Base-by-base conservation (phyloP, 257 asterid genomes). In the Jaltomata sinuosa region DNA sequence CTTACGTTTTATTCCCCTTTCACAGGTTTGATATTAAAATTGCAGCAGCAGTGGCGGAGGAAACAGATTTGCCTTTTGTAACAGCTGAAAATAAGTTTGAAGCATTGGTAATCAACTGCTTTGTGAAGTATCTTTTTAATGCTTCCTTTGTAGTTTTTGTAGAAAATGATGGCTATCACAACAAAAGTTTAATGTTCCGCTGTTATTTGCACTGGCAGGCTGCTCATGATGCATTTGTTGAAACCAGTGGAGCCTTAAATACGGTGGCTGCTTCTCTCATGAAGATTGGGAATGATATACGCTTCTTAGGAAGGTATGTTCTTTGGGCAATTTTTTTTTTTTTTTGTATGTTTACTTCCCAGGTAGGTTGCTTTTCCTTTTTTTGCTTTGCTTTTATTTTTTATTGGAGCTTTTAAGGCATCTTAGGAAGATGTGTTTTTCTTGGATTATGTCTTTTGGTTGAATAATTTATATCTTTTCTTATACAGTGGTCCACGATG, bases 21-120 rank as follows among this genome's bases (percentile, higher is more conserved):
- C 38, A 11, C 31, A 96, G 99, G 91, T 96, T 96, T 87, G 98
- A 96, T 88, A 93, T 89, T 53, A 96, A 96, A 92, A 92, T 96
- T 90, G 98, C 99, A 78, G 93, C 97, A 53, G 98, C 98, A 84
- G 97, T 96, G 42, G 99, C 98, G 14, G 97, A 96, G 88, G 98
- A 96, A 87, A 96, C 99, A 84, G 91, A 89, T 72, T 91, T 96
- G 86, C 98, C 99, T 49, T 96, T 94, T 90, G 93, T 93, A 87
- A 96, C 99, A 36, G 99, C 99, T 84, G 99, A 94, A 91, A 96
- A 96, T 92, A 96, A 96, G 91, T 94, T 96, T 90, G 99, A 96
- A 90, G 98, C 99, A 80, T 86, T 96, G 97, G 99, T 93, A 90
- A 85, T 77, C 79, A 88, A 88, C 89, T 85, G 38, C 34, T 25